These are phyloP conservation scores for Tephrocybe sp. DNA, from an alignment of 768 basidiomycete species.

Conservation along the genomic window DNA sequence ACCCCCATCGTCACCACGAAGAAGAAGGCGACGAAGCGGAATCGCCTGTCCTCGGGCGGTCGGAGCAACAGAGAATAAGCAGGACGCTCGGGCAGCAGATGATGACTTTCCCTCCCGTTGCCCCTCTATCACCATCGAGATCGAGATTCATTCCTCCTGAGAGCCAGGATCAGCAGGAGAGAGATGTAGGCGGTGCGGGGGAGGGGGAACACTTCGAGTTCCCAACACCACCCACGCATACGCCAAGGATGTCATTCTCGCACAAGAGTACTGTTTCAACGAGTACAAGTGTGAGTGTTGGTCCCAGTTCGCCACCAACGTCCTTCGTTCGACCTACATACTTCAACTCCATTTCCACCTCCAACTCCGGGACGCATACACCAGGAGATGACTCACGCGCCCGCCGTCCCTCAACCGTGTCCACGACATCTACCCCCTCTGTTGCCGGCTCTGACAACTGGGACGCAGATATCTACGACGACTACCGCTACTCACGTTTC, in stretches of 20 bases:
- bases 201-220: slow-evolving; percentile 3
- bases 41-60: slow-evolving; percentile 2
- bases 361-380: neutral
- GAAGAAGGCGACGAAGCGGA: slow-evolving; percentile 1
- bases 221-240: slow-evolving; percentile 11
- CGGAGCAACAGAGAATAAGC: neutral
- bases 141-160: neutral
- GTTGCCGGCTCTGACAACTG: slow-evolving; percentile 25
- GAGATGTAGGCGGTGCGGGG: neutral
- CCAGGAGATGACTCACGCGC: neutral
- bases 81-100: slow-evolving; percentile 3
- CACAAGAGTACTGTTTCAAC: neutral
- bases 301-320: neutral
- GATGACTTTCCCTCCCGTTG: slow-evolving; percentile 19
- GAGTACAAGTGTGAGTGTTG: neutral
- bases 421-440: slow-evolving; percentile 24
- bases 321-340: neutral
- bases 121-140: slow-evolving; percentile 20
- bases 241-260: neutral
- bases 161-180: neutral
- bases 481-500: slow-evolving; percentile 71
- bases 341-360: neutral
- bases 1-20: neutral
- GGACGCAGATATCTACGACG: slow-evolving; percentile 74
- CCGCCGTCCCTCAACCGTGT: slow-evolving; percentile 7